Evolutionary conservation across 1,284 basidiomycete genomes (phyloP), one percentile per base, ranked within the genome.

Genomic region (Leccinum subatratum): DNA sequence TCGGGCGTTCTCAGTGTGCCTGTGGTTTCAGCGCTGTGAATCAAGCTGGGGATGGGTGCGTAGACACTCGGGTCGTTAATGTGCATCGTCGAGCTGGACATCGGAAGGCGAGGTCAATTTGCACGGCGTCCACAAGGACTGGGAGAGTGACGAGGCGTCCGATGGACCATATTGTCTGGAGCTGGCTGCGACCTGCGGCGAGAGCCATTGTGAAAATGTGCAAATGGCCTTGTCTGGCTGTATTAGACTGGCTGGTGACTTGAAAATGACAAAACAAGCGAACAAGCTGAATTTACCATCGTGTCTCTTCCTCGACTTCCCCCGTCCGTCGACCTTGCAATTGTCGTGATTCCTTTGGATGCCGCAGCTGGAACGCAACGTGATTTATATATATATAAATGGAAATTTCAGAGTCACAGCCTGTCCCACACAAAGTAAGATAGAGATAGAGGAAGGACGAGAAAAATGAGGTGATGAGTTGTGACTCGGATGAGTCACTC

Each of bases 211-310:
- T n/a, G 30, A 30, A 30, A 30, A 30, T 30, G 30, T 30, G 7
- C 30, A 30, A 30, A 30, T 0, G 37, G 37, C 37, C 37, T 18
- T 45, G 16, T 18, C 42, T 45, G 42, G 42, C 34, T 37, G 34
- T 37, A 37, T 39, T 16, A 39, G 37, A 63, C 64, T 61, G 74
- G 74, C 71, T 73, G 75, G 69, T 71, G 71, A 72, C 68, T 72
- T 73, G 75, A 73, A 71, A 73, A 67, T 69, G 75, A 74, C 74
- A 72, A 74, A 75, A 77, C 61, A 61, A 76, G 73, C 70, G 54
- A 69, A 66, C 66, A 51, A 64, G 68, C 67, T 66, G 61, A 34
- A 64, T 45, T 66, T 22, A 16, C n/a, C 37, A 59, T 64, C 22
- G 62, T 14, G 34, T 37, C 28, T 63, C 32, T 58, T 63, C 66